phyloP scores from a whole-genome alignment of 441 rosid genomes.

The Biscutella laevigata region DNA sequence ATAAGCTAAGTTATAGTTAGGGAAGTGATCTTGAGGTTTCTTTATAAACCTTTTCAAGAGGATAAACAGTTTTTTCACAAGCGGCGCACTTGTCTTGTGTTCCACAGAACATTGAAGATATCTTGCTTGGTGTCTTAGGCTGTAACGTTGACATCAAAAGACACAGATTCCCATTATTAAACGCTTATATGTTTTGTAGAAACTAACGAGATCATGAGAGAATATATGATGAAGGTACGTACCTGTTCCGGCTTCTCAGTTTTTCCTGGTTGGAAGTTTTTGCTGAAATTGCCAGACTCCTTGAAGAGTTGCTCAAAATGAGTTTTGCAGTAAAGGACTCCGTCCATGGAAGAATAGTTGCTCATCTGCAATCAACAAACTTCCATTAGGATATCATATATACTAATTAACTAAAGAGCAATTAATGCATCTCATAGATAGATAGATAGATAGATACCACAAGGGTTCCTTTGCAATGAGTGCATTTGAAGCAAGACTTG shows the following conservation, averaged over 20 bases:
- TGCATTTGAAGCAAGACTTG: conserved; percentile 85
- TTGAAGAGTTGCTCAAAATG: conserved; percentile 93
- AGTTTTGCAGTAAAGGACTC: conserved; percentile 81
- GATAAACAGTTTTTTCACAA: conserved; percentile 82
- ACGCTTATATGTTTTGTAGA: no score
- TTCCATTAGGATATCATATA: background rate
- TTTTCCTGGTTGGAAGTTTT: conserved; percentile 73
- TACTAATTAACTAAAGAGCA: no score
- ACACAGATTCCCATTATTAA: background rate
- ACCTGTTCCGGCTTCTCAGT: conserved; percentile 62
- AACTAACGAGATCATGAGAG: no score
- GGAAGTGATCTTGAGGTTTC: no score
- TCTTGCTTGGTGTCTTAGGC: conserved; percentile 69
- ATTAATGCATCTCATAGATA: no score
- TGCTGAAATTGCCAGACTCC: conserved; percentile 90
- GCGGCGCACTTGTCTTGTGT: conserved; percentile 92
- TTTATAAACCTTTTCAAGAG: conserved; percentile 62
- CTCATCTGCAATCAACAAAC: conserved; percentile 61
- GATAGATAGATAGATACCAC: conserved; percentile 37
- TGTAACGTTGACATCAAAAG: conserved; percentile 26
- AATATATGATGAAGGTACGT: conserved; percentile 8
- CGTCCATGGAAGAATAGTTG: conserved; percentile 95
- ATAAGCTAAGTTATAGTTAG: no score
- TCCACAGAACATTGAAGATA: conserved; percentile 79
- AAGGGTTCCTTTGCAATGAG: conserved; percentile 89